Conservation (phyloP, 177 flowering plant species). For the Telopea speciosissima region DNA sequence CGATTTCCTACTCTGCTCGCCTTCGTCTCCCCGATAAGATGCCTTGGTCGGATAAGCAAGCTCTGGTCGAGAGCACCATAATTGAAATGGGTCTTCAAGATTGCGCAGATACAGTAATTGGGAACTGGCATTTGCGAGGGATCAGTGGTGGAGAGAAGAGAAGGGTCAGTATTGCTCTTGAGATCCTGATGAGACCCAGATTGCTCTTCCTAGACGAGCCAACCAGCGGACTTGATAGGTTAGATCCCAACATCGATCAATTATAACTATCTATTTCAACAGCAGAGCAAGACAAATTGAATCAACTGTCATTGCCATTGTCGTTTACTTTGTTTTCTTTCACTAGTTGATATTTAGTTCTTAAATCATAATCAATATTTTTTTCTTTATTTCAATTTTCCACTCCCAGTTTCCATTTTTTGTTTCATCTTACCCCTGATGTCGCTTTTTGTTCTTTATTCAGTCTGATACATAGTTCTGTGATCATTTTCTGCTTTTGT, state of each 20-base stretch:
- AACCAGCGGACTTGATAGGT: constrained; percentile 96
- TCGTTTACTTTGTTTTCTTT: not conserved
- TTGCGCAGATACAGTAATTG: constrained; percentile 82
- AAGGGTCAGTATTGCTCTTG: constrained; percentile 86
- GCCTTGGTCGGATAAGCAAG: constrained; percentile 62
- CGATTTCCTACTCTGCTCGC: constrained; percentile 73
- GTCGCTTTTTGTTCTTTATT: not conserved
- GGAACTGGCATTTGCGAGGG: constrained; percentile 93
- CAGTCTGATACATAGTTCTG: not conserved
- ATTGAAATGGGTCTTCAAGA: constrained; percentile 93
- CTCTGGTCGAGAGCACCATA: constrained; percentile 76
- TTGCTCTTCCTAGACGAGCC: constrained; percentile 96
- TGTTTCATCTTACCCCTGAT: not conserved
- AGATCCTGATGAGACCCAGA: constrained; percentile 85
- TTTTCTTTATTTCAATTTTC: too few species aligned
- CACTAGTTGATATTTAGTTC: too few species aligned
- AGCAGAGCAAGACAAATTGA: not conserved
- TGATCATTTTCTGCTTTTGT: not conserved
- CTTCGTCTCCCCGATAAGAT: constrained; percentile 70
- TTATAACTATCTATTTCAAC: not conserved
- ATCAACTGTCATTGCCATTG: not conserved
- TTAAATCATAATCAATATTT: not conserved
- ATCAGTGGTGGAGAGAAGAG: constrained; percentile 96
- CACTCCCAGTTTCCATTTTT: not conserved
- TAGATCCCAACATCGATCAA: not conserved